Base-by-base conservation (phyloP, 352 stramenopile species). In the Pythium plurisporium region DNA sequence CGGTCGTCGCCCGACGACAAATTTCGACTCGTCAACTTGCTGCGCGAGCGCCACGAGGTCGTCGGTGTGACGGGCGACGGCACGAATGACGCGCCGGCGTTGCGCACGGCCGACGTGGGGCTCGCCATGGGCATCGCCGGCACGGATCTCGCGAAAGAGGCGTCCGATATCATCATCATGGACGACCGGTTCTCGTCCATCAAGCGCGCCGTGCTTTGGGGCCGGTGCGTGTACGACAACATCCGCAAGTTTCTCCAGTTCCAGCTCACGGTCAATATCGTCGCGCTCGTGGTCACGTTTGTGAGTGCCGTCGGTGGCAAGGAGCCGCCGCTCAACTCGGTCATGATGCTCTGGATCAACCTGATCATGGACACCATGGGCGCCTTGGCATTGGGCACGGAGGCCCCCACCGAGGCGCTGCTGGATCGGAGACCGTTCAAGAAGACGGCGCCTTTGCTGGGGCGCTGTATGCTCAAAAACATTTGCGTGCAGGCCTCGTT, bases 1-100 rank as follows among this genome's bases (percentile, higher is more conserved):
- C 79, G 96, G 34, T 97, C 80, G 5, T 98, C 94, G 0, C 97
- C 97, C 4, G 89, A 98, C 56, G 96, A 99, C 64, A 99, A 99
- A 65, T 97, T 98, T 42, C 84, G 94, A 25, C 79, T 99, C 5
- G 96, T 99, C 2, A 97, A 80, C 38, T 46, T 90, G 36, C 64
- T 94, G 2, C 87, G 84, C 51, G 78, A 90, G 3, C 73, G 75
- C 4, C 63, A 79, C 1, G 81, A 94, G 41, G 75, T 94, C 37
- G 84, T 92, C 1, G 84, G 80, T 0, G 82, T 94, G 30, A 92
- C 80, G 17, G 84, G 84, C 2, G 82, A 94, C 37, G 84, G 82
- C 8, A 92, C 82, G 1, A 94, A 94, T 44, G 84, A 94, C 40
- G 82, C 84, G 2, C 84, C 84, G 12, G 84, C 84, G 2, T 55